Percentiles rank a stretch among this genome's conserved stretches.
These are phyloP conservation scores for Tulasnella sp. DNA, from an alignment of 768 basidiomycete genomes.

Conservation along the genomic window DNA sequence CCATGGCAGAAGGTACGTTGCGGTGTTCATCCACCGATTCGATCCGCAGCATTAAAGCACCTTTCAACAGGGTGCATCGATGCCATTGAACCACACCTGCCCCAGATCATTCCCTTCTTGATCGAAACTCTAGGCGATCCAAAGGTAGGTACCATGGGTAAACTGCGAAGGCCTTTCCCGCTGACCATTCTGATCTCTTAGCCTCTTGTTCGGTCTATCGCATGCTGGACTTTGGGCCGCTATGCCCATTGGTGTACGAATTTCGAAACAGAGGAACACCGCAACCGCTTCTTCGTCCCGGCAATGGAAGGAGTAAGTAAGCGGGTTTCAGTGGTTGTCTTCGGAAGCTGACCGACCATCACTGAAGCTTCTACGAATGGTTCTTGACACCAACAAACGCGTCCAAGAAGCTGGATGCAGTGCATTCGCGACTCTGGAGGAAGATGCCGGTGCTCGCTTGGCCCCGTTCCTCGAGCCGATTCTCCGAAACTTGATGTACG, in stretches of 20 bases:
- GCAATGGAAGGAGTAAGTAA: slow-evolving; percentile 90
- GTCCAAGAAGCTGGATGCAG: slow-evolving; percentile 99
- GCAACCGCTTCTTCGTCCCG: slow-evolving; percentile 83
- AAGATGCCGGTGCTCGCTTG: slow-evolving; percentile 85
- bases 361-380: slow-evolving; percentile 87
- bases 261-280: slow-evolving; percentile 73
- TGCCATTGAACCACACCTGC: slow-evolving; percentile 85
- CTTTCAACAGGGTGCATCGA: slow-evolving; percentile 79
- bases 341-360: not conserved
- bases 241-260: slow-evolving; percentile 98
- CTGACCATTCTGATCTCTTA: not conserved
- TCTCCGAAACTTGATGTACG: slow-evolving; percentile 85
- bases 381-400: slow-evolving; percentile 94
- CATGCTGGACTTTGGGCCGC: slow-evolving; percentile 98
- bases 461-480: slow-evolving; percentile 93
- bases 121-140: slow-evolving; percentile 82
- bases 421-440: slow-evolving; percentile 96
- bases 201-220: slow-evolving; percentile 93
- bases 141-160: slow-evolving; percentile 46
- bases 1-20: slow-evolving; percentile 88
- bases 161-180: not conserved
- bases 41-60: not conserved
- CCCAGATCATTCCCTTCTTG: slow-evolving; percentile 86
- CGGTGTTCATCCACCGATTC: not conserved
- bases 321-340: not conserved